Base-by-base conservation (phyloP, 345 rosid genomes). In the Hibiscus tridactylites region DNA sequence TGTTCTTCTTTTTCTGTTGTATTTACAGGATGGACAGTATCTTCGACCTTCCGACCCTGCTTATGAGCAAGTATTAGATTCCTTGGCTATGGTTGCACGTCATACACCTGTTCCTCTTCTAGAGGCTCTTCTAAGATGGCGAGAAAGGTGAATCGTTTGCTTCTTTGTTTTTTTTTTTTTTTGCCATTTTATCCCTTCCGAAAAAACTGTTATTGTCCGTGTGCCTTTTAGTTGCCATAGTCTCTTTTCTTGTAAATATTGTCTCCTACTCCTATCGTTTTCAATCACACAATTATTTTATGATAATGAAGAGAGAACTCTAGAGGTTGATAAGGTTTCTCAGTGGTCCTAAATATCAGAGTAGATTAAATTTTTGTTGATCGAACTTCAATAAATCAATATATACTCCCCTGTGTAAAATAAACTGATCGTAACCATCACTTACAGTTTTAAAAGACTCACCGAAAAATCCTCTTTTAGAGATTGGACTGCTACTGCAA, bases 41-140 rank as follows among this genome's bases (percentile, higher is more conserved):
- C 97, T 94, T 83, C 88, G 97, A 70, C 97, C 97, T 70, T 88
- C 97, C 31, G 96, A 91, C 74, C 98, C 98, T 70, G 96, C 97
- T 17, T 94, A 94, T 79, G 97, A 90, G 83, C 98, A 94, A 84
- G 98, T 94, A 50, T 71, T 94, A 62, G 97, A 90, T 88, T 94
- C 97, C 17, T 81, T 94, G 83, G 98, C 98, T 76, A 94, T 94
- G 97, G 82, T 91, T 83, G 97, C 98, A 0, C 88, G 87, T 15
- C 98, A 94, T 81, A 94, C 98, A 61, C 98, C 97, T 24, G 92
- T 92, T 70, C 98, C 97, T 56, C 97, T 94, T 79, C 72, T 92
- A 57, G 98, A 94, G 84, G 97, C 97, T 82, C 92, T 94, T 72
- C 96, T 94, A 66, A 83, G 75, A 79, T 94, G 98, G 98, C 86